Evolutionary conservation across 2,329 filamentous ascomycete species (phyloP).

Genomic region (Fusarium sp.): DNA sequence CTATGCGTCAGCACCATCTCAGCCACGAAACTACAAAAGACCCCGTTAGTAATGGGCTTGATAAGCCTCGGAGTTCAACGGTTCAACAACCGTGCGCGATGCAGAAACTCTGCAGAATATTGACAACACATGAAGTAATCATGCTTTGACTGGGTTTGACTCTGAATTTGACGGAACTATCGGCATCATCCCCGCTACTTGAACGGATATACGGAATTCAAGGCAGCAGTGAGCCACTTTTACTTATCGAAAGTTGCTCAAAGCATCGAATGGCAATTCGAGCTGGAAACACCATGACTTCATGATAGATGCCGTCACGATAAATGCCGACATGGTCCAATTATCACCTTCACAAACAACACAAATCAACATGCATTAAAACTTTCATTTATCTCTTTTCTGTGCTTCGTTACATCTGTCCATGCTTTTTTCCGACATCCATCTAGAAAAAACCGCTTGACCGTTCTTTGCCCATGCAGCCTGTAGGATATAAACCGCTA

Average conservation of each 20-base stretch:
- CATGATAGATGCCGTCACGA: background rate
- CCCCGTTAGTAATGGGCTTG: slow-evolving; percentile 32
- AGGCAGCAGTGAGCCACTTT: background rate
- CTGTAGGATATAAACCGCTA: slow-evolving; percentile 45
- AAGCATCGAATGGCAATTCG: background rate
- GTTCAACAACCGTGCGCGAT: slow-evolving; percentile 1
- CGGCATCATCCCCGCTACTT: slow-evolving; percentile 21
- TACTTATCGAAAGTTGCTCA: background rate
- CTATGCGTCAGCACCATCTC: slow-evolving; percentile 12
- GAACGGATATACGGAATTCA: background rate
- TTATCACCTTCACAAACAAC: background rate
- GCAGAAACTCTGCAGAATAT: background rate
- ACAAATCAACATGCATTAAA: slow-evolving; percentile 35
- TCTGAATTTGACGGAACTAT: slow-evolving; percentile 37
- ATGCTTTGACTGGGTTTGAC: background rate
- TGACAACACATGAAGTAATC: slow-evolving; percentile 32
- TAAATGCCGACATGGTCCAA: background rate
- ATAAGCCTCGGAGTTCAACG: slow-evolving; percentile 16
- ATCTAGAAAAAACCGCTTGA: slow-evolving; percentile 47
- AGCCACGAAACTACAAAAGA: slow-evolving; percentile 3
- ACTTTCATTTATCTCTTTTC: slow-evolving; percentile 48
- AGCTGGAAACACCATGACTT: too few species aligned
- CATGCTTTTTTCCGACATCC: slow-evolving; percentile 48
- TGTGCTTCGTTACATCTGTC: slow-evolving; percentile 48
- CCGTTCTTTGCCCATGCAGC: slow-evolving; percentile 44